A percentile compares a stretch with the other conserved stretches of the same genome.
These are phyloP conservation scores for Schizophyllum commune DNA, from an alignment of 1,284 basidiomycete species.

Conservation along the genomic window DNA sequence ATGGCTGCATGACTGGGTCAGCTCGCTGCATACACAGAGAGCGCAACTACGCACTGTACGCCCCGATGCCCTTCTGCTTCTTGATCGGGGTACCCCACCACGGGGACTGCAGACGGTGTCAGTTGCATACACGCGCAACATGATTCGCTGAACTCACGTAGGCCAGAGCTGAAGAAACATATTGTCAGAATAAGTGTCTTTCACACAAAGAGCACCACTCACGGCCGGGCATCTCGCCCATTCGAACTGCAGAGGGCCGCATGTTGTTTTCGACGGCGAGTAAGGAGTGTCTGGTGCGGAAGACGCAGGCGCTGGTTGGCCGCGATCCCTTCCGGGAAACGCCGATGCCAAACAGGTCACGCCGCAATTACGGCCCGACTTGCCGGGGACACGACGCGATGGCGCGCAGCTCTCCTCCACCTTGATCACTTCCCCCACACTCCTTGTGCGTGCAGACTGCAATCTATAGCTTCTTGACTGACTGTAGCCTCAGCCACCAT, in stretches of 20 bases:
- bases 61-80: constrained; percentile 73
- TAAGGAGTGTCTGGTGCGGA: constrained; percentile 17
- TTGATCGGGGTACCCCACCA: constrained; percentile 88
- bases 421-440: not conserved
- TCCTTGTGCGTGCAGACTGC: not conserved
- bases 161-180: constrained; percentile 39
- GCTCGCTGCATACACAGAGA: constrained; percentile 4
- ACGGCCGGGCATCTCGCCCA: constrained; percentile 77
- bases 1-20: constrained; percentile 41
- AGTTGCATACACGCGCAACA: constrained; percentile 1
- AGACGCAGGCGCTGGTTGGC: constrained; percentile 4
- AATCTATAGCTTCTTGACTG: not conserved
- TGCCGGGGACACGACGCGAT: not conserved
- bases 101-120: constrained; percentile 46
- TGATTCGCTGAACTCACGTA: constrained; percentile 42
- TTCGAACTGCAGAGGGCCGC: constrained; percentile 57
- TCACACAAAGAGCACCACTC: constrained; percentile 20
- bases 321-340: not conserved
- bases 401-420: not conserved
- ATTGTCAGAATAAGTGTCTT: constrained; percentile 8
- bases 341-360: not conserved
- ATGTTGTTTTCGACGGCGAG: constrained; percentile 37
- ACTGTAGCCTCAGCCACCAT: not conserved
- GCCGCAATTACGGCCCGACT: not conserved
- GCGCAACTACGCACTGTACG: constrained; percentile 62